phyloP scores from a whole-genome alignment of 2,329 filamentous ascomycete genomes.

The Fusarium ambrosium region DNA sequence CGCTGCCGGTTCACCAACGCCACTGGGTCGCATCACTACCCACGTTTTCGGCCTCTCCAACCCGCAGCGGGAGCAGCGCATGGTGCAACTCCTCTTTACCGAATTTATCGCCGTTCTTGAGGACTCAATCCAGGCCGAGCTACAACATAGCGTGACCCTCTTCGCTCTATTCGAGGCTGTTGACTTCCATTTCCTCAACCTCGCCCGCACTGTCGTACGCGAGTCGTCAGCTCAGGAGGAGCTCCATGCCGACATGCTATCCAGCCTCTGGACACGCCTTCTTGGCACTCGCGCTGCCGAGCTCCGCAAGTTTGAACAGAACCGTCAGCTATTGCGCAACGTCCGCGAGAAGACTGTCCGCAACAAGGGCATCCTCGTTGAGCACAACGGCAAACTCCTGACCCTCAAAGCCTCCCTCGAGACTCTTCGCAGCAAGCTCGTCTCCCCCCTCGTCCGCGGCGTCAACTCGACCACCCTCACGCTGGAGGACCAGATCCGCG shows the following conservation, averaged over 20 bases:
- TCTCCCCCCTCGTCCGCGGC: constrained; percentile 84
- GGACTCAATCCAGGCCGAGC: constrained; percentile 87
- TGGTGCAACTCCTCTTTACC: constrained; percentile 85
- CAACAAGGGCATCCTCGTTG: constrained; percentile 88
- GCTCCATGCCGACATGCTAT: constrained; percentile 83
- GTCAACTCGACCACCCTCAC: constrained; percentile 77
- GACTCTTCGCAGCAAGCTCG: constrained; percentile 83
- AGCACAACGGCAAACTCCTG: constrained; percentile 87
- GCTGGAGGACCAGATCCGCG: constrained; percentile 87
- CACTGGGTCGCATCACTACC: constrained; percentile 76
- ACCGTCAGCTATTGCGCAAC: constrained; percentile 81
- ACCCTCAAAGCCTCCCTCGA: constrained; percentile 90
- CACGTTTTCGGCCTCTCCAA: constrained; percentile 84
- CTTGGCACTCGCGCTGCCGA: constrained; percentile 81
- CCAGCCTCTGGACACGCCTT: constrained; percentile 86
- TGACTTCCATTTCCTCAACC: constrained; percentile 89
- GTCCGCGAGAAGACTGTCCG: constrained; percentile 86
- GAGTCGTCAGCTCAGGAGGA: constrained; percentile 87
- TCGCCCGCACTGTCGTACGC: constrained; percentile 86
- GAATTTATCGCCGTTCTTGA: constrained; percentile 91
- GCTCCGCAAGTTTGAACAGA: constrained; percentile 93
- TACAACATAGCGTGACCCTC: constrained; percentile 82
- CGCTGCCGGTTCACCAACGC: constrained; percentile 69
- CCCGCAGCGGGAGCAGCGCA: constrained; percentile 82
- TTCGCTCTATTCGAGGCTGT: constrained; percentile 94